phyloP scores from a whole-genome alignment of 257 asterid species.

The Penstemon davidsonii region DNA sequence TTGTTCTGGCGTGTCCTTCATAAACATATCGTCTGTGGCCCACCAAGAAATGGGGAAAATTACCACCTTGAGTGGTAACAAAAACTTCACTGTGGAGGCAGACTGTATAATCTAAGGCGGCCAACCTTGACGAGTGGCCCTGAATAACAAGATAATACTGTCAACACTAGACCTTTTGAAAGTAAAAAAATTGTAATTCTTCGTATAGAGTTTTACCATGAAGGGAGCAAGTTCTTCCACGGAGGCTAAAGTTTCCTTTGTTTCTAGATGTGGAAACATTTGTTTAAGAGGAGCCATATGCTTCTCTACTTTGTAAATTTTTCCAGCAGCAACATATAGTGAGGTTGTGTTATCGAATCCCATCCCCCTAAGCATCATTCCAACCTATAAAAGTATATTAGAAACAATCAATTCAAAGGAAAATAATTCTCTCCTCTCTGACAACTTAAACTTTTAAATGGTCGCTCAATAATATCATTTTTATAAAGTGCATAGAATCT shows the following conservation, averaged over 20 bases:
- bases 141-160: conserved; percentile 29
- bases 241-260: conserved; percentile 78
- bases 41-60: conserved; percentile 95
- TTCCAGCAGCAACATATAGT: conserved; percentile 90
- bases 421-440: too few relatives aligned
- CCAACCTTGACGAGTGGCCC: conserved; percentile 97
- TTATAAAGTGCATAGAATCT: background rate
- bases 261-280: conserved; percentile 85
- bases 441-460: background rate
- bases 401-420: background rate
- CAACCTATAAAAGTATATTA: conserved; percentile 58
- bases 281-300: conserved; percentile 93
- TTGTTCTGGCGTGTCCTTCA: conserved; percentile 85
- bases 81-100: conserved; percentile 96
- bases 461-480: background rate
- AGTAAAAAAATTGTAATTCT: background rate
- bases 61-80: conserved; percentile 95
- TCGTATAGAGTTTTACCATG: conserved; percentile 41
- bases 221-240: conserved; percentile 81
- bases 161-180: background rate
- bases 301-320: conserved; percentile 81
- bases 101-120: conserved; percentile 96
- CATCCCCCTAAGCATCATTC: conserved; percentile 99
- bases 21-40: conserved; percentile 91
- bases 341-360: conserved; percentile 90